Percentiles rank a stretch among this genome's conserved stretches.
phyloP scores from a whole-genome alignment of 805 yeast species.

The Kuraishia hungarica region DNA sequence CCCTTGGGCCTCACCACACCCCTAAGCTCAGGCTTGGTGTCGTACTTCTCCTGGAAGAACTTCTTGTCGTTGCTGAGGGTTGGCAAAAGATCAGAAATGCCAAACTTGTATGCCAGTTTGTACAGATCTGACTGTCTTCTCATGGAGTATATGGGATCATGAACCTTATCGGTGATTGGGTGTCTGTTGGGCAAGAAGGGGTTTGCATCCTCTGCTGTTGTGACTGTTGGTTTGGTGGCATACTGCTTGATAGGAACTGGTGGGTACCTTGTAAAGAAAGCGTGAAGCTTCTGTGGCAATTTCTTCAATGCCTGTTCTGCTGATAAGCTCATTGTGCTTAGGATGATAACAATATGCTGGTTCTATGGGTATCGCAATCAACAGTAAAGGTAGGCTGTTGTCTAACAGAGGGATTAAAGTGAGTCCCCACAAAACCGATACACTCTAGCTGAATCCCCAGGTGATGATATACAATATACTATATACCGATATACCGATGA shows the following conservation, averaged over 20 bases:
- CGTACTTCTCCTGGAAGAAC: slow-evolving; percentile 74
- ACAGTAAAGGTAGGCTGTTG: too few species aligned
- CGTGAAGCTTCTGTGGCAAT: slow-evolving; percentile 63
- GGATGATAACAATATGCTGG: too few species aligned
- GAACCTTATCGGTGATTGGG: slow-evolving; percentile 71
- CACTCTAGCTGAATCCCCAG: too few species aligned
- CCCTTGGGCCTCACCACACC: slow-evolving; percentile 78
- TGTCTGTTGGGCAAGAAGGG: slow-evolving; percentile 85
- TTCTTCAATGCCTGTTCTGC: slow-evolving; percentile 27
- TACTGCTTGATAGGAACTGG: slow-evolving; percentile 73
- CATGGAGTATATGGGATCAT: slow-evolving; percentile 68
- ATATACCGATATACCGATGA: too few species aligned
- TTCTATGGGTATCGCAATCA: too few species aligned
- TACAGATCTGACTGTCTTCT: slow-evolving; percentile 78
- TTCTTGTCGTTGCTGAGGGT: slow-evolving; percentile 47
- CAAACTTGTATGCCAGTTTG: slow-evolving; percentile 75
- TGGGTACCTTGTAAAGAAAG: slow-evolving; percentile 75
- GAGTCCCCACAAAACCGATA: too few species aligned
- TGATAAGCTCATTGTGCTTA: slow-evolving; percentile 9
- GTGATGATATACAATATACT: too few species aligned
- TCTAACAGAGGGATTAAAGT: too few species aligned
- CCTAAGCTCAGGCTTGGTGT: slow-evolving; percentile 57
- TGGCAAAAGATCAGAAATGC: slow-evolving; percentile 75
- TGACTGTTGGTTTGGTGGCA: slow-evolving; percentile 53
- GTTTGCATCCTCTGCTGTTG: slow-evolving; percentile 64